Conservation (phyloP, 2,329 filamentous ascomycete genomes). For the Metarhizium sp. region DNA sequence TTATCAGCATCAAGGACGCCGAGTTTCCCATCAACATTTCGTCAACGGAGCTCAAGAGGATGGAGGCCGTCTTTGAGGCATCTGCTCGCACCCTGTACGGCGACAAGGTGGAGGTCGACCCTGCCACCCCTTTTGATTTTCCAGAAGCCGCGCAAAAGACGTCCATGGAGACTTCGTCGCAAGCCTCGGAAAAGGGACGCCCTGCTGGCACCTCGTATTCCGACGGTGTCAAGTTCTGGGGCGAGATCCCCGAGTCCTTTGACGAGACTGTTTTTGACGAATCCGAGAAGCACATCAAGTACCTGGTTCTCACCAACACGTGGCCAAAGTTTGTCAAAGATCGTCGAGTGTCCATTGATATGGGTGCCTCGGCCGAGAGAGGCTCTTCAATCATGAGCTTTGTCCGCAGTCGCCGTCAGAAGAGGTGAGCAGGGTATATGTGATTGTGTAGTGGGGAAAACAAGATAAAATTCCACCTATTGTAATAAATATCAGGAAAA, state of each 20-base stretch:
- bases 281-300: conserved; percentile 52
- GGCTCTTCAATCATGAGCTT: conserved; percentile 4
- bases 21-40: conserved; percentile 59
- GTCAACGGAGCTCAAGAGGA: conserved; percentile 36
- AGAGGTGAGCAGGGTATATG: neutral
- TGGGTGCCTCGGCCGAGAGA: conserved; percentile 7
- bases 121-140: conserved; percentile 28
- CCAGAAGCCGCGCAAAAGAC: neutral
- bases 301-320: conserved; percentile 58
- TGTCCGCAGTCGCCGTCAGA: neutral
- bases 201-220: neutral
- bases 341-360: conserved; percentile 15
- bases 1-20: conserved; percentile 49
- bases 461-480: neutral
- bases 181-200: neutral
- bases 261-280: conserved; percentile 45
- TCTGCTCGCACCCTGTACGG: conserved; percentile 35
- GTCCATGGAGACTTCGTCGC: neutral
- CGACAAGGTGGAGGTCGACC: conserved; percentile 23
- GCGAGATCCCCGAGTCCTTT: conserved; percentile 39
- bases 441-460: neutral
- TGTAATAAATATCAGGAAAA: neutral
- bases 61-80: conserved; percentile 46
- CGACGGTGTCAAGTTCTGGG: conserved; percentile 21
- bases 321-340: conserved; percentile 50